phyloP scores from a whole-genome alignment of 495 filamentous ascomycete species.

The Geopyxis carbonaria region DNA sequence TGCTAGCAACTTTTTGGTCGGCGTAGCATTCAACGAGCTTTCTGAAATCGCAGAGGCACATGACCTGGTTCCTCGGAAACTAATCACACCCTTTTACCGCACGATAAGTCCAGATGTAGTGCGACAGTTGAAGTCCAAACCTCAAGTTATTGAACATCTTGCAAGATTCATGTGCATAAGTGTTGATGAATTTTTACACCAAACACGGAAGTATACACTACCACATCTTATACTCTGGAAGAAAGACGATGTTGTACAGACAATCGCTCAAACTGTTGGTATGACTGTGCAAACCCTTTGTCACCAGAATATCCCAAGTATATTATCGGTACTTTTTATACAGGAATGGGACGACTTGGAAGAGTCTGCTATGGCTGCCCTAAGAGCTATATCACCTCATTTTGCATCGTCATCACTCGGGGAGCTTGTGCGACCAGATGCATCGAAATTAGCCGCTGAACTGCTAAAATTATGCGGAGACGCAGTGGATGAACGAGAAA shows the following conservation, averaged over 20 bases:
- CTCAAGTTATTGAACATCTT: constrained; percentile 63
- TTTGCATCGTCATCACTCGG: constrained; percentile 49
- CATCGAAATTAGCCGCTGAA: constrained; percentile 56
- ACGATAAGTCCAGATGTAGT: constrained; percentile 62
- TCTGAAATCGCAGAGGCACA: constrained; percentile 46
- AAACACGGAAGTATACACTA: constrained; percentile 64
- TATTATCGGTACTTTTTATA: constrained; percentile 58
- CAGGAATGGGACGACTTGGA: constrained; percentile 54
- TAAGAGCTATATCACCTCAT: constrained; percentile 47
- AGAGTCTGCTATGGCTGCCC: constrained; percentile 45
- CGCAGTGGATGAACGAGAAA: neutral
- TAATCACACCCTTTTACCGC: constrained; percentile 77
- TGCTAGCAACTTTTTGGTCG: constrained; percentile 59
- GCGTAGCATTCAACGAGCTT: constrained; percentile 64
- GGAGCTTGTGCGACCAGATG: constrained; percentile 56
- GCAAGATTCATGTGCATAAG: constrained; percentile 61
- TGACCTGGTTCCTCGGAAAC: constrained; percentile 38
- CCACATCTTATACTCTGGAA: constrained; percentile 70
- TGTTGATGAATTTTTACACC: constrained; percentile 51
- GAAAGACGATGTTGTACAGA: constrained; percentile 58
- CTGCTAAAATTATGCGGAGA: constrained; percentile 64
- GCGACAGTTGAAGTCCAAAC: constrained; percentile 60
- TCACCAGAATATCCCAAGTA: constrained; percentile 52
- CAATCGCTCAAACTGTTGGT: constrained; percentile 57
- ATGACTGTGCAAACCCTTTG: constrained; percentile 25